phyloP scores from a whole-genome alignment of 306 rosid genomes.

The Casuarina cunninghamiana region DNA sequence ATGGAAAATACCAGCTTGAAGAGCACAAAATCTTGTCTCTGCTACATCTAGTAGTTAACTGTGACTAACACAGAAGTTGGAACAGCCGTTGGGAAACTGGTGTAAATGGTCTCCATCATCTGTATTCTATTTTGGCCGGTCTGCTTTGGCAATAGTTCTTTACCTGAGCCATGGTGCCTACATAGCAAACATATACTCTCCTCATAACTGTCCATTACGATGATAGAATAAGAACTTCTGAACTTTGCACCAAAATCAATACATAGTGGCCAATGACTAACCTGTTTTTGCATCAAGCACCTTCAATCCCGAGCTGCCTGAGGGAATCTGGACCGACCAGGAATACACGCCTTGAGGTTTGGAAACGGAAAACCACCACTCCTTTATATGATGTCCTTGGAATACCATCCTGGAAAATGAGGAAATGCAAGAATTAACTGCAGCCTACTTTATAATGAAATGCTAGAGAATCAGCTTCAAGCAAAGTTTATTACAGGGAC shows the following conservation, averaged over 20 bases:
- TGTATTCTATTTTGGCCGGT: background rate
- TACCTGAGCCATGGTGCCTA: background rate
- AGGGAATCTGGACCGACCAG: constrained; percentile 77
- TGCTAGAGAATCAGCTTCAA: background rate
- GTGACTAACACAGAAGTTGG: background rate
- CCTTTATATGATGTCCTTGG: constrained; percentile 96
- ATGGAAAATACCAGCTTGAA: constrained; percentile 1
- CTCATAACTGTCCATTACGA: constrained; percentile 6
- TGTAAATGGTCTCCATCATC: background rate
- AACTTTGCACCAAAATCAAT: background rate
- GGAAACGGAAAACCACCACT: constrained; percentile 82
- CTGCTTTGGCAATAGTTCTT: background rate
- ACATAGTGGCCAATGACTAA: constrained; percentile 7
- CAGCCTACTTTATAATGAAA: background rate
- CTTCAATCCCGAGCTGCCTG: constrained; percentile 60
- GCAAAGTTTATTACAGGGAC: constrained; percentile 13
- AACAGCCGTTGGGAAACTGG: constrained; percentile 4
- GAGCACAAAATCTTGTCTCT: background rate
- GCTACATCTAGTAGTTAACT: constrained; percentile 1
- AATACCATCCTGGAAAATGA: constrained; percentile 74
- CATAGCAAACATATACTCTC: background rate
- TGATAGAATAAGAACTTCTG: background rate
- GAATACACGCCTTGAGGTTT: constrained; percentile 59
- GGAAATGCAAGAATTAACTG: constrained; percentile 9
- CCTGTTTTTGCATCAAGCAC: constrained; percentile 43